These are phyloP conservation scores for Persicaria tinctoria DNA, from an alignment of 148 eudicot species.

Conservation along the genomic window DNA sequence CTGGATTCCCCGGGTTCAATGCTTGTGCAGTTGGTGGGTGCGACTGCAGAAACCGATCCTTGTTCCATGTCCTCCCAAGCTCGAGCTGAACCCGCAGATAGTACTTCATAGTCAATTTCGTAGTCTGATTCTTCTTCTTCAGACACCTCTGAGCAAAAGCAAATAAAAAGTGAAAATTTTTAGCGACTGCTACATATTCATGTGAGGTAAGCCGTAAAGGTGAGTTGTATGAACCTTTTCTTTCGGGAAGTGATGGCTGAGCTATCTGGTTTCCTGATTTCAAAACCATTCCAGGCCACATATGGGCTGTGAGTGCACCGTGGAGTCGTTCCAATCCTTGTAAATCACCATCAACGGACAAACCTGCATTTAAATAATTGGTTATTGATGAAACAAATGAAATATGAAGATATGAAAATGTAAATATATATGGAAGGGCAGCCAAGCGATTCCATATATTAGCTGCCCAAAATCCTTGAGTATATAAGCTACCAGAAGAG, in stretches of 20 bases:
- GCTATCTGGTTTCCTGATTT: conserved; percentile 68
- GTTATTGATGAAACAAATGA: background rate
- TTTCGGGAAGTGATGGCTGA: conserved; percentile 67
- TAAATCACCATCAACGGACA: conserved; percentile 89
- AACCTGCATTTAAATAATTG: conserved; percentile 38
- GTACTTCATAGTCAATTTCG: conserved; percentile 76
- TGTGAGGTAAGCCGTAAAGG: background rate
- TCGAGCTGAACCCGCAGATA: conserved; percentile 79
- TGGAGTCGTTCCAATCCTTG: conserved; percentile 79
- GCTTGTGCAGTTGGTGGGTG: conserved; percentile 16
- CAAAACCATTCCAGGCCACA: conserved; percentile 99
- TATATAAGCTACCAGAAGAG: background rate
- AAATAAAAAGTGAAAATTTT: background rate
- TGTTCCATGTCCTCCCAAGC: conserved; percentile 61
- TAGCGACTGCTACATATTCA: background rate
- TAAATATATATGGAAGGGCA: background rate
- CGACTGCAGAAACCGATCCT: conserved; percentile 63
- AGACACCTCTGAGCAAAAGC: conserved; percentile 48
- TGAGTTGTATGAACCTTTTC: conserved; percentile 46
- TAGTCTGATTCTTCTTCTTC: conserved; percentile 71
- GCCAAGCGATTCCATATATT: background rate
- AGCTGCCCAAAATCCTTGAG: background rate
- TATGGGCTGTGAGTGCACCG: conserved; percentile 88
- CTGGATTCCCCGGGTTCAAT: conserved; percentile 18
- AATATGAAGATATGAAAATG: background rate